phyloP scores from a whole-genome alignment of 495 filamentous ascomycete genomes.

The Clavariopsis aquatica region DNA sequence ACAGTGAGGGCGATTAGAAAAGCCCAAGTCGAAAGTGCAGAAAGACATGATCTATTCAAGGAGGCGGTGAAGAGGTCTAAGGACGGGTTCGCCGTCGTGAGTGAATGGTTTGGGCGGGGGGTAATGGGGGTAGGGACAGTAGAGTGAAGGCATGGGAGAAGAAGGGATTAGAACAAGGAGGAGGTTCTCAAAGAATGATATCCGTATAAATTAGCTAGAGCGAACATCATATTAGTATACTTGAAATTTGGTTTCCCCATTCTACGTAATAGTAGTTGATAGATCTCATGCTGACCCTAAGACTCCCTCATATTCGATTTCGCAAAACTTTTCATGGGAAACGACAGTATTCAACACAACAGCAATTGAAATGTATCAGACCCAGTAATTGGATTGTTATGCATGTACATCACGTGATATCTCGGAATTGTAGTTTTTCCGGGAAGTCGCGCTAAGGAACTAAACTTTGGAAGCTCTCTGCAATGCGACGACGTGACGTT shows the following conservation, averaged over 20 bases:
- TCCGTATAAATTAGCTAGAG: too few species aligned
- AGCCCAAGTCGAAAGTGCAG: constrained; percentile 83
- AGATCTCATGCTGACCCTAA: too few species aligned
- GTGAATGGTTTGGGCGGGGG: constrained; percentile 92
- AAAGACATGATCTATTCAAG: constrained; percentile 86
- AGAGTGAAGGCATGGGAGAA: constrained; percentile 17
- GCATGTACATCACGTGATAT: too few species aligned
- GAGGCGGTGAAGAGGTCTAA: constrained; percentile 74
- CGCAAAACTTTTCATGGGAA: too few species aligned
- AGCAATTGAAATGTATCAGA: too few species aligned
- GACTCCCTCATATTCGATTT: too few species aligned
- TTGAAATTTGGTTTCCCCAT: too few species aligned
- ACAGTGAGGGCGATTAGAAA: constrained; percentile 83
- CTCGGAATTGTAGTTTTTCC: not conserved
- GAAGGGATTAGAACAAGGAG: not conserved
- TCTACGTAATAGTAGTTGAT: too few species aligned
- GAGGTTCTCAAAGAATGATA: not conserved
- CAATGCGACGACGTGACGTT: not conserved
- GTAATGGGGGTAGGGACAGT: constrained; percentile 64
- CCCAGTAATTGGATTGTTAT: too few species aligned
- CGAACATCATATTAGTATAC: too few species aligned
- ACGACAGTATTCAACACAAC: too few species aligned
- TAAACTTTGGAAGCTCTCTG: not conserved
- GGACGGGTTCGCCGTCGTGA: constrained; percentile 83
- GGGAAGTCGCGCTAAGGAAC: not conserved